A percentile compares a stretch with the other conserved stretches of the same genome.
Evolutionary conservation across 345 rosid species (phyloP).

Genomic region (Melaleuca quinquenervia): DNA sequence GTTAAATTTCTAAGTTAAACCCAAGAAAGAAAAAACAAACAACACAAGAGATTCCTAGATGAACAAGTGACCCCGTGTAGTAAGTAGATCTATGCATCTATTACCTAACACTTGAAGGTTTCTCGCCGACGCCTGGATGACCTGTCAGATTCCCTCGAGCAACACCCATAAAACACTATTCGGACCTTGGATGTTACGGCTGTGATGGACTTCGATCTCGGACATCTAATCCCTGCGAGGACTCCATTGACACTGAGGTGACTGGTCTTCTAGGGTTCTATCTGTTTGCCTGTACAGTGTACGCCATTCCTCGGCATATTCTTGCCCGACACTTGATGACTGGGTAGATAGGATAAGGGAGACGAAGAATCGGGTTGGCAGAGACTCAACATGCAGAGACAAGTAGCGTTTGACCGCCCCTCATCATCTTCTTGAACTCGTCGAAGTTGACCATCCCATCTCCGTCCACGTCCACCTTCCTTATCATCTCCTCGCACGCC

Average conservation of each 20-base stretch:
- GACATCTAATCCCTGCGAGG: neutral
- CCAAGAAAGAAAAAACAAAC: neutral
- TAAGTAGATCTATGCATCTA: neutral
- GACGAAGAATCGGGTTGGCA: neutral
- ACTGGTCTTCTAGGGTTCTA: neutral
- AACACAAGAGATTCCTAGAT: neutral
- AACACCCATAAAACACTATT: neutral
- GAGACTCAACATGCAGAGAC: neutral
- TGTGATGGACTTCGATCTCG: neutral
- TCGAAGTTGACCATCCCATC: conserved; percentile 80
- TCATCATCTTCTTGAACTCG: conserved; percentile 93
- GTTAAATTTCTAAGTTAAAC: neutral
- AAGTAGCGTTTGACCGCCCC: conserved; percentile 25
- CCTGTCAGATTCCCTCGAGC: neutral
- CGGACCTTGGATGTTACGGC: neutral
- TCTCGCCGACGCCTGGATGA: neutral
- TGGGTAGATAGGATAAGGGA: neutral
- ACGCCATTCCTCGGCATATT: neutral
- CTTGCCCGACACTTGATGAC: neutral
- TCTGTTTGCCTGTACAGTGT: neutral
- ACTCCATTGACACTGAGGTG: neutral
- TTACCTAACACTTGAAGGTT: neutral
- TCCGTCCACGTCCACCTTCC: conserved; percentile 86
- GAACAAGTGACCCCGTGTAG: neutral
- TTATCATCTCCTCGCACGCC: conserved; percentile 79